A percentile compares a stretch with the other conserved stretches of the same genome.
phyloP scores from a whole-genome alignment of 495 filamentous ascomycete genomes.

The Thermothielavioides terrestris region DNA sequence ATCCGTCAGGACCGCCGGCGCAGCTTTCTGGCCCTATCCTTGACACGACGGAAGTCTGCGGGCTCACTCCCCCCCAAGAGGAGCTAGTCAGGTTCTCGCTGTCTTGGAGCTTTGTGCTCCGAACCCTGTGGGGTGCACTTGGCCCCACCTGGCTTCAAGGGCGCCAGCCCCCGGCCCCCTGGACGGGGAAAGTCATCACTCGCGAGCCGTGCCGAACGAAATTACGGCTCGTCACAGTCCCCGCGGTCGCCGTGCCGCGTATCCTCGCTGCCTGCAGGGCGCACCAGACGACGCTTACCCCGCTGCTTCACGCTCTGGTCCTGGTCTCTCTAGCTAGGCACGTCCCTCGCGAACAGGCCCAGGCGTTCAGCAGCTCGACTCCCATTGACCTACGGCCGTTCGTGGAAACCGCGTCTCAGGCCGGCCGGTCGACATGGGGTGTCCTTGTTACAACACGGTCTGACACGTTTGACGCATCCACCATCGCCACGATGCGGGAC shows the following conservation, averaged over 20 bases:
- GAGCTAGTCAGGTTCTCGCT: constrained; percentile 19
- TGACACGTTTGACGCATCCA: constrained; percentile 16
- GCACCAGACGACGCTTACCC: constrained; percentile 26
- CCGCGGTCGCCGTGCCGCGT: constrained; percentile 2
- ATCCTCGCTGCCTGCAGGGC: constrained; percentile 22
- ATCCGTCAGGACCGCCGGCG: background rate
- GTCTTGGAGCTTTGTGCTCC: constrained; percentile 17
- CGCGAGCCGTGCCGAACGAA: constrained; percentile 16
- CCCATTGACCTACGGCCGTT: constrained; percentile 28
- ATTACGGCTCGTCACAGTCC: constrained; percentile 22
- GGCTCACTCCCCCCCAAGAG: constrained; percentile 14
- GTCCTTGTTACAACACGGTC: constrained; percentile 21
- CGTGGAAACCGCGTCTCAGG: background rate
- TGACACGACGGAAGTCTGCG: background rate
- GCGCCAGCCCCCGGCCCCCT: constrained; percentile 8
- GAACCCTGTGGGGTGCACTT: constrained; percentile 18
- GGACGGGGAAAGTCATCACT: constrained; percentile 24
- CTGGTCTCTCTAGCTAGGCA: constrained; percentile 19
- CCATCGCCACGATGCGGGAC: constrained; percentile 13
- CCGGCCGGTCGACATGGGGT: constrained; percentile 12
- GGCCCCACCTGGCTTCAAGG: constrained; percentile 10
- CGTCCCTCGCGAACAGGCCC: constrained; percentile 12
- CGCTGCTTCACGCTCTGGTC: constrained; percentile 25
- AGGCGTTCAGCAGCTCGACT: constrained; percentile 21
- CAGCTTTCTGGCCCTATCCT: constrained; percentile 11